Conservation (phyloP, 805 yeast genomes). For the Kazachstania africana region DNA sequence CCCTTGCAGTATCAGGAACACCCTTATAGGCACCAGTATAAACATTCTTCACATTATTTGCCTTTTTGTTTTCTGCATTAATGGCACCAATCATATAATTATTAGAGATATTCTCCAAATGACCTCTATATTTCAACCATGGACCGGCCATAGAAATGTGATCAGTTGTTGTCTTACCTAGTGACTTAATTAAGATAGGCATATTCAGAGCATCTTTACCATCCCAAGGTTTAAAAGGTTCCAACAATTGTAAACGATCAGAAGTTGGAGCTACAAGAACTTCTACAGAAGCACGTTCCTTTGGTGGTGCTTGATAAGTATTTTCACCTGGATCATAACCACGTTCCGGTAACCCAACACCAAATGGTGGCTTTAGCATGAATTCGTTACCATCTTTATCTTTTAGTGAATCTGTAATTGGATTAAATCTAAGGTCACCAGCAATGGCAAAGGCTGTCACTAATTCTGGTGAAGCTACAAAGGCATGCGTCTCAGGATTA, state of each 20-base stretch:
- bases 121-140: constrained; percentile 99
- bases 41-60: constrained; percentile 80
- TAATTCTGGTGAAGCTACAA: constrained; percentile 94
- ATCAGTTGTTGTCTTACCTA: constrained; percentile 98
- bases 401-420: constrained; percentile 78
- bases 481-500: constrained; percentile 94
- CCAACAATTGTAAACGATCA: constrained; percentile 90
- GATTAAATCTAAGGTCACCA: constrained; percentile 95
- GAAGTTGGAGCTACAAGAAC: constrained; percentile 81
- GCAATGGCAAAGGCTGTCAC: constrained; percentile 92
- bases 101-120: constrained; percentile 95
- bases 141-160: constrained; percentile 99
- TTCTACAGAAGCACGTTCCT: constrained; percentile 59
- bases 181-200: constrained; percentile 92
- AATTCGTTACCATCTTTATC: constrained; percentile 86
- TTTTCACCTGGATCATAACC: constrained; percentile 92
- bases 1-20: constrained; percentile 94
- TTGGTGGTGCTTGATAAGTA: constrained; percentile 96
- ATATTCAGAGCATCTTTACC: constrained; percentile 83
- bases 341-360: constrained; percentile 77
- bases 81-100: constrained; percentile 99
- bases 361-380: constrained; percentile 76
- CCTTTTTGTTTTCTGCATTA: constrained; percentile 91
- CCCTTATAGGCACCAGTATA: constrained; percentile 86
- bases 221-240: constrained; percentile 93